phyloP scores from a whole-genome alignment of 495 filamentous ascomycete species.

The Eremomyces bilateralis region DNA sequence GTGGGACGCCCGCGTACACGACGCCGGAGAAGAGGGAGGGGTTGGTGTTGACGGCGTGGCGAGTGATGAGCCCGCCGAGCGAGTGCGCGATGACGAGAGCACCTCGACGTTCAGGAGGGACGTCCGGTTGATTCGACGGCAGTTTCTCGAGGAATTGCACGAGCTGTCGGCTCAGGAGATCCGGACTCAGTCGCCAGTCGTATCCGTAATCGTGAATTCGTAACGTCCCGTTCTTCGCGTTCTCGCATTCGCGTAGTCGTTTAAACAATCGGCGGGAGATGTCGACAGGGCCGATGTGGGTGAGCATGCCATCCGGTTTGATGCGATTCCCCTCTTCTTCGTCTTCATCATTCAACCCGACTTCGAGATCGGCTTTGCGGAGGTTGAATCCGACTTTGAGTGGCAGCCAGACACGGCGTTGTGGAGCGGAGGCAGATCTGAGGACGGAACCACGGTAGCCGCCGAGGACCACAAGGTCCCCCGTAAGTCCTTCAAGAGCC shows the following conservation, averaged over 20 bases:
- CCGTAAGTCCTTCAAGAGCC: conserved; percentile 47
- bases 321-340: conserved; percentile 64
- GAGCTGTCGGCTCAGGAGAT: conserved; percentile 47
- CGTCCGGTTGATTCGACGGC: conserved; percentile 42
- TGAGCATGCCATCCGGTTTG: conserved; percentile 65
- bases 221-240: conserved; percentile 44
- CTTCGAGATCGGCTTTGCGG: conserved; percentile 76
- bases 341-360: conserved; percentile 63
- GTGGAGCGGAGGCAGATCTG: conserved; percentile 59
- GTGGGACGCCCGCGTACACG: conserved; percentile 65
- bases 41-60: conserved; percentile 71
- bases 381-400: conserved; percentile 88
- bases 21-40: conserved; percentile 79
- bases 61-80: conserved; percentile 71
- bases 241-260: conserved; percentile 48
- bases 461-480: conserved; percentile 75
- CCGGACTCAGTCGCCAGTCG: conserved; percentile 81
- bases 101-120: conserved; percentile 32
- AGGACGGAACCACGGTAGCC: conserved; percentile 81
- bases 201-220: conserved; percentile 83
- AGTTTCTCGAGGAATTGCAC: conserved; percentile 50
- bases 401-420: conserved; percentile 77
- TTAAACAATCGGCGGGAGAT: conserved; percentile 68
- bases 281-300: conserved; percentile 80
- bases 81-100: conserved; percentile 75